phyloP scores from a whole-genome alignment of 495 filamentous ascomycete species.

The Podospora pseudocomata region DNA sequence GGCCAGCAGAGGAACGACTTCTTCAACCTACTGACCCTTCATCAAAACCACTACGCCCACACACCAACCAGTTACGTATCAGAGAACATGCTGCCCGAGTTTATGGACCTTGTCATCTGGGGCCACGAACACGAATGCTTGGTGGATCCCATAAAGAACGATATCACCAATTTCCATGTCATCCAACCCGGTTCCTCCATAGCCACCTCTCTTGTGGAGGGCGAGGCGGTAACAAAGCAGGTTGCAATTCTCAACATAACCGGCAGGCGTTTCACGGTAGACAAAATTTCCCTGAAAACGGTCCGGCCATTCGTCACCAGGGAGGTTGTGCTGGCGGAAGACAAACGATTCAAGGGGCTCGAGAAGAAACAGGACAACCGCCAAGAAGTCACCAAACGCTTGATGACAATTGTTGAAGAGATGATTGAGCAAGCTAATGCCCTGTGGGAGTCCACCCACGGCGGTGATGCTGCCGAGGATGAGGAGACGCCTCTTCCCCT shows the following conservation, averaged over 20 bases:
- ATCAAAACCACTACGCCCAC: constrained; percentile 93
- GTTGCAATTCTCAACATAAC: constrained; percentile 81
- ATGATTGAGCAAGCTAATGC: constrained; percentile 80
- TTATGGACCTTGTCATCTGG: constrained; percentile 90
- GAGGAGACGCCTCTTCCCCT: constrained; percentile 76
- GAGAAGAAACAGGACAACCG: constrained; percentile 79
- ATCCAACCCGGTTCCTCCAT: constrained; percentile 98
- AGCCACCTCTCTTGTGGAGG: constrained; percentile 83
- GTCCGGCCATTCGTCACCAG: constrained; percentile 87
- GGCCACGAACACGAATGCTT: constrained; percentile 97
- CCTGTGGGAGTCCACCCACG: constrained; percentile 74
- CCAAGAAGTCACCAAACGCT: constrained; percentile 68
- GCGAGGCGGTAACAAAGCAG: constrained; percentile 89
- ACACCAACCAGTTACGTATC: constrained; percentile 87
- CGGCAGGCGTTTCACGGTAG: constrained; percentile 75
- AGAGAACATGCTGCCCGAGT: constrained; percentile 90
- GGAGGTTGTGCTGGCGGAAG: constrained; percentile 74
- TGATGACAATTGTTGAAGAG: constrained; percentile 73
- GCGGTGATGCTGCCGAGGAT: constrained; percentile 48
- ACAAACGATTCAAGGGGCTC: constrained; percentile 71
- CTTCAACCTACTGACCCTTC: constrained; percentile 94
- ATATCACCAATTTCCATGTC: constrained; percentile 85
- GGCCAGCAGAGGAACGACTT: constrained; percentile 80
- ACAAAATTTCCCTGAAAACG: constrained; percentile 78
- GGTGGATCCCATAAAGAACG: constrained; percentile 76